Evolutionary conservation across 2,329 filamentous ascomycete species (phyloP).

Genomic region (Pseudogymnoascus sp.): DNA sequence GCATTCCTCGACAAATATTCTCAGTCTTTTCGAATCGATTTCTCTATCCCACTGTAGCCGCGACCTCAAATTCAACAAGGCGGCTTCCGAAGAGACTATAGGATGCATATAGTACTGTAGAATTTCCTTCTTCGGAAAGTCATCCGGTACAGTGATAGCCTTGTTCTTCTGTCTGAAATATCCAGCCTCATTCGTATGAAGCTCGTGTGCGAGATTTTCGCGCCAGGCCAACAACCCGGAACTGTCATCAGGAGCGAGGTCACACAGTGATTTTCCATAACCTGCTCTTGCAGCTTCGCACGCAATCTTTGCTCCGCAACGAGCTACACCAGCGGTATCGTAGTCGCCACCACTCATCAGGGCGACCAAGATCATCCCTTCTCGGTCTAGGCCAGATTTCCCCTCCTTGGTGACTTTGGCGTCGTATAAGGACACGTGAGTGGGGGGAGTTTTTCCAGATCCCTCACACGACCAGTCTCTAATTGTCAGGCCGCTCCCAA

Average conservation of each 20-base stretch:
- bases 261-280: slow-evolving; percentile 71
- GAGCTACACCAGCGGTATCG: slow-evolving; percentile 76
- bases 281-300: slow-evolving; percentile 86
- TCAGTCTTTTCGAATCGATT: slow-evolving; percentile 60
- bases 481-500: slow-evolving; percentile 74
- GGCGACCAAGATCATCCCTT: slow-evolving; percentile 90
- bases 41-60: slow-evolving; percentile 55
- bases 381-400: slow-evolving; percentile 59
- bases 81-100: slow-evolving; percentile 60
- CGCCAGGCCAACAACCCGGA: slow-evolving; percentile 64
- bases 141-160: slow-evolving; percentile 66
- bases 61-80: slow-evolving; percentile 48
- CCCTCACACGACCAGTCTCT: slow-evolving; percentile 77
- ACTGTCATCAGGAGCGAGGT: slow-evolving; percentile 53
- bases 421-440: slow-evolving; percentile 80
- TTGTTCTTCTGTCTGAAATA: slow-evolving; percentile 74
- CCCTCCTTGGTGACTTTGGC: slow-evolving; percentile 48
- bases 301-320: slow-evolving; percentile 81
- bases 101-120: slow-evolving; percentile 85
- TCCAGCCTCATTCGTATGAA: slow-evolving; percentile 76
- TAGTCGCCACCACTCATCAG: slow-evolving; percentile 97
- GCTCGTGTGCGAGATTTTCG: slow-evolving; percentile 63
- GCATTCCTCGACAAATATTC: slow-evolving; percentile 68
- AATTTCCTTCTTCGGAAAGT: slow-evolving; percentile 74
- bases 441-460: slow-evolving; percentile 60